Evolutionary conservation across 192 early-diverging fungal genomes (phyloP), one percentile per base, ranked within the genome.

Genomic region (Coemansia javaensis): DNA sequence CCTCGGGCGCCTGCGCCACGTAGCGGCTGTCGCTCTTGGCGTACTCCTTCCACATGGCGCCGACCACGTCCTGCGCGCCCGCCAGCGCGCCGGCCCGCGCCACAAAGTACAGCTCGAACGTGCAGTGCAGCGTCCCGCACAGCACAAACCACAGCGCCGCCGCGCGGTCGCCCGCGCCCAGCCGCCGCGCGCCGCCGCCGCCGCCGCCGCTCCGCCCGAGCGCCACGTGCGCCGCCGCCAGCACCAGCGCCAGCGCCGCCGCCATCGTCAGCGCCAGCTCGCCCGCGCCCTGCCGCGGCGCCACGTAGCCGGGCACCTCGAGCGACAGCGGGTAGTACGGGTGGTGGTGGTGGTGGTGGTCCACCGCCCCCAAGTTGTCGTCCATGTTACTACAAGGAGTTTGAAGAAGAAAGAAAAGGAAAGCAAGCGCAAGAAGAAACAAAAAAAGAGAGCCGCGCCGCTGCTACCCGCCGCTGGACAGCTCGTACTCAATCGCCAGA

Each of bases 21-120:
- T 88, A 88, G 28, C 86, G 53, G 47, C 80, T 82, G 60, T 88
- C 86, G 53, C 75, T 78, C 51, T 70, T 58, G 9, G 82, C 83
- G 50, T 88, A 88, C 65, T 88, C 86, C 64, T 88, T 88, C 83
- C 83, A 85, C 46, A 84, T 37, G 14, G 77, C 66, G 13, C 75
- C 67, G n/a, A 82, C 33, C 36, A 82, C 39, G 32, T 54, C 47
- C 13, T 46, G 53, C 36, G 64, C 47, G 4, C 54, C 64, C 11
- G 75, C 71, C 41, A 85, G 69, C 0, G 51, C 53, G 15, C 32
- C 27, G 46, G 75, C 57, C 50, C 79, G 68, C 32, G 49, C 59
- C 16, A 82, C 68, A 51, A 79, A 85, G 75, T 84, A 84, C 14
- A 82, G 79, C 55, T 88, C 86, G 18, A 85, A 65, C 8, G 75